A percentile compares a stretch with the other conserved stretches of the same genome.
Conservation (phyloP, 306 rosid genomes). For the Trifolium dubium region DNA sequence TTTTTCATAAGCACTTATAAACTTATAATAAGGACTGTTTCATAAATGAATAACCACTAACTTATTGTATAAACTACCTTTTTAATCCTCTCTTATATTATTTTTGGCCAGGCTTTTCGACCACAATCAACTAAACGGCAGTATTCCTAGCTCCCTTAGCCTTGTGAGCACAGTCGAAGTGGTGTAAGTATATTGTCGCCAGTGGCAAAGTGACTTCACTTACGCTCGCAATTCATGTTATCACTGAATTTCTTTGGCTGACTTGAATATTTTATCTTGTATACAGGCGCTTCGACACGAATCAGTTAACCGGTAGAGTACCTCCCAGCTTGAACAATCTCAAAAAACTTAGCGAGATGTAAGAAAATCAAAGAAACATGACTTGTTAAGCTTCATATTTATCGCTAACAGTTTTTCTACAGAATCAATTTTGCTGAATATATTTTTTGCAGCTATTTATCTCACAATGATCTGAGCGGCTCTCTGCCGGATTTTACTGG, state of each 20-base stretch:
- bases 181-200: slow-evolving; percentile 63
- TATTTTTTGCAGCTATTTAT: slow-evolving; percentile 57
- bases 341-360: slow-evolving; percentile 53
- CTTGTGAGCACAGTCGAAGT: slow-evolving; percentile 51
- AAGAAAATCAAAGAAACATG: slow-evolving; percentile 42
- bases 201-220: slow-evolving; percentile 4
- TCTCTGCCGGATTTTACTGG: slow-evolving; percentile 59
- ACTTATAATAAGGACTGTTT: background rate
- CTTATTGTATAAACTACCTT: background rate
- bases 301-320: slow-evolving; percentile 48
- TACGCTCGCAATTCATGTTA: slow-evolving; percentile 4
- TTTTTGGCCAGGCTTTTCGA: slow-evolving; percentile 62
- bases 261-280: slow-evolving; percentile 36
- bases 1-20: background rate
- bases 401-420: background rate
- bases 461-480: slow-evolving; percentile 59
- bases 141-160: slow-evolving; percentile 56
- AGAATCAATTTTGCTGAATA: slow-evolving; percentile 28
- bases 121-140: slow-evolving; percentile 51
- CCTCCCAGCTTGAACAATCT: slow-evolving; percentile 56
- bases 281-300: slow-evolving; percentile 67
- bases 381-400: slow-evolving; percentile 34
- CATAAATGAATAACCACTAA: background rate
- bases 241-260: slow-evolving; percentile 6
- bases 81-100: slow-evolving; percentile 11